A percentile compares a stretch with the other conserved stretches of the same genome.
phyloP scores from a whole-genome alignment of 768 basidiomycete species.

The Leccinum imitatum region DNA sequence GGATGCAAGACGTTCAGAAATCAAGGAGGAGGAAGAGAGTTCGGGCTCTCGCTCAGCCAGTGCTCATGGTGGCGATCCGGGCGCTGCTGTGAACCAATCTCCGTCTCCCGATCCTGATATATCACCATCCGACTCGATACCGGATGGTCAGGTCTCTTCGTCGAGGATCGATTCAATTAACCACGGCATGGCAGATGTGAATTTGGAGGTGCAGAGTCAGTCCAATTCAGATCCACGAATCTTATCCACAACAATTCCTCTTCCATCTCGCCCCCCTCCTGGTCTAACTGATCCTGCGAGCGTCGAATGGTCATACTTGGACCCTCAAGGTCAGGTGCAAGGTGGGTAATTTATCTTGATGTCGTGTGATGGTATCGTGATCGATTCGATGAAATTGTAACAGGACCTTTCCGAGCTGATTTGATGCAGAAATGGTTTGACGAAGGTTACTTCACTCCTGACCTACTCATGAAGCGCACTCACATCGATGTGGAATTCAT shows the following conservation, averaged over 20 bases:
- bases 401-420: constrained; percentile 87
- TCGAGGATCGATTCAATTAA: constrained; percentile 9
- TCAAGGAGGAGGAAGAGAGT: constrained; percentile 60
- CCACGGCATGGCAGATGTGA: constrained; percentile 17
- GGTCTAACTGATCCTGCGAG: constrained; percentile 52
- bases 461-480: constrained; percentile 83
- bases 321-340: constrained; percentile 90
- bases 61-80: constrained; percentile 10
- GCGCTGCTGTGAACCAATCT: constrained; percentile 8
- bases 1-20: constrained; percentile 45
- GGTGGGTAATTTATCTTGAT: constrained; percentile 44
- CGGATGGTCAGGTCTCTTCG: constrained; percentile 11
- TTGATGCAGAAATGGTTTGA: constrained; percentile 95
- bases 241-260: constrained; percentile 11
- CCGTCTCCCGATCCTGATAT: constrained; percentile 13
- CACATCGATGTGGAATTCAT: constrained; percentile 67
- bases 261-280: constrained; percentile 41
- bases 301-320: constrained; percentile 90
- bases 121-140: constrained; percentile 7
- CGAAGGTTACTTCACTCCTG: constrained; percentile 82
- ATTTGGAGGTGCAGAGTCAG: constrained; percentile 12
- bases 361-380: neutral
- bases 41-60: constrained; percentile 4
- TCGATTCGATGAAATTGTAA: constrained; percentile 1
- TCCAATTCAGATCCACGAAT: constrained; percentile 6